Evolutionary conservation across 257 asterid species (phyloP), one percentile per base, ranked within the genome.

Genomic region (Gentiana dahurica): DNA sequence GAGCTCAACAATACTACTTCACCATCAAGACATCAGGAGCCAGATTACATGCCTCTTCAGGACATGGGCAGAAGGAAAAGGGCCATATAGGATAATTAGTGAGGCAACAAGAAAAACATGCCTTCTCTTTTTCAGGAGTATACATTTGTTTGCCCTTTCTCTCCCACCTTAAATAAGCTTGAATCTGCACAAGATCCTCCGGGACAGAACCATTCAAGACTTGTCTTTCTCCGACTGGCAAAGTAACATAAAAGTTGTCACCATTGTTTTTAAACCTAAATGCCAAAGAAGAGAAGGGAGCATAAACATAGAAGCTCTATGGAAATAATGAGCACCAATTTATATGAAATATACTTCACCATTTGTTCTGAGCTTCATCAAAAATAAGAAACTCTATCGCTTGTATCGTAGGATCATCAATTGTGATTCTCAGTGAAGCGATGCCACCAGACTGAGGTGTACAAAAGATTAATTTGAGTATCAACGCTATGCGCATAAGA

Each of bases 101-200:
- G 58, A 61, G 47, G 58, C 49, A 52, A 55, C 51, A 70, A 38
- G 43, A 62, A 63, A 38, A 39, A 63, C 75, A 55, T 64, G 77
- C 99, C 89, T 92, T 81, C 81, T 92, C 93, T 66, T 81, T 62
- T 70, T 88, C 87, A 61, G 97, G 94, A 64, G 73, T 76, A 55
- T 92, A 92, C 12, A 49, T 73, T 71, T 85, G 95, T 67, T 81
- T 92, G 53, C 99, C 99, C 51, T 84, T 81, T 68, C 89, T 82
- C 81, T 88, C 99, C 99, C 99, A 88, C 80, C 95, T 80, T 76
- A 92, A 63, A 64, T 92, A 92, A 55, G 99, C 84, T 68, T 88
- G 99, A 70, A 85, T 51, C 81, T 85, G 94, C 46, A 92, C 99
- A 78, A 92, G 97, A 73, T 92, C 99, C 77, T 88, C 99, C 32